A percentile compares a stretch with the other conserved stretches of the same genome.
These are phyloP conservation scores for Gloeopeniophorella convolvens DNA, from an alignment of 768 basidiomycete genomes.

Conservation along the genomic window DNA sequence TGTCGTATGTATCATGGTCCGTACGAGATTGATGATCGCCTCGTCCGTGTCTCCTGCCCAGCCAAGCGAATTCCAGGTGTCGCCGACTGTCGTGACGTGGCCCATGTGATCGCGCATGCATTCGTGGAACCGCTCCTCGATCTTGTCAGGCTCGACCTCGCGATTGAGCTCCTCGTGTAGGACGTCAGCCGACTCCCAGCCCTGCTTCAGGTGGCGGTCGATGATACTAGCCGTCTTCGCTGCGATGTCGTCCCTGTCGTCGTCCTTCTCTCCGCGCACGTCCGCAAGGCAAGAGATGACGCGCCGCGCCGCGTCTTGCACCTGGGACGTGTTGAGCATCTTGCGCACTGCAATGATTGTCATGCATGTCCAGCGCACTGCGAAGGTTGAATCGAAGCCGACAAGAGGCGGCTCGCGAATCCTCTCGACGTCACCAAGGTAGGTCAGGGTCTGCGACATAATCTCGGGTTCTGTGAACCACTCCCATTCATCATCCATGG, in stretches of 20 bases:
- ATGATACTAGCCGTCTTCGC: conserved; percentile 2
- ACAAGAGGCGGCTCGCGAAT: background rate
- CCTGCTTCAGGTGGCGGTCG: conserved; percentile 8
- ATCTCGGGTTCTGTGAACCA: conserved; percentile 10
- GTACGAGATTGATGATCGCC: conserved; percentile 2
- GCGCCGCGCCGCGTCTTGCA: background rate
- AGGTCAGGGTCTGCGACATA: conserved; percentile 8
- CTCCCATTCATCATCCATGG: conserved; percentile 8
- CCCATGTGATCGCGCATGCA: background rate
- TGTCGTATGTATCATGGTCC: background rate
- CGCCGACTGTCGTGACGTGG: background rate
- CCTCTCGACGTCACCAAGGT: conserved; percentile 6
- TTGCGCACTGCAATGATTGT: conserved; percentile 5
- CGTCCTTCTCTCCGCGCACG: background rate
- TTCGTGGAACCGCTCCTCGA: background rate
- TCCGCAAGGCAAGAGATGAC: conserved; percentile 3
- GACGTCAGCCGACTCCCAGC: background rate
- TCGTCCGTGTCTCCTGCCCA: conserved; percentile 9
- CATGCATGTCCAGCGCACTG: conserved; percentile 14
- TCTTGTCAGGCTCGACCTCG: conserved; percentile 6
- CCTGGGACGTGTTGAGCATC: background rate
- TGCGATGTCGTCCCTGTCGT: conserved; percentile 1
- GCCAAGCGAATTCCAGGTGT: conserved; percentile 8
- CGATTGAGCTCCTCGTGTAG: background rate
- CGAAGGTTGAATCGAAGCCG: conserved; percentile 4